Conservation (phyloP, 1,139 yeast species). For the Diutina catenulata region DNA sequence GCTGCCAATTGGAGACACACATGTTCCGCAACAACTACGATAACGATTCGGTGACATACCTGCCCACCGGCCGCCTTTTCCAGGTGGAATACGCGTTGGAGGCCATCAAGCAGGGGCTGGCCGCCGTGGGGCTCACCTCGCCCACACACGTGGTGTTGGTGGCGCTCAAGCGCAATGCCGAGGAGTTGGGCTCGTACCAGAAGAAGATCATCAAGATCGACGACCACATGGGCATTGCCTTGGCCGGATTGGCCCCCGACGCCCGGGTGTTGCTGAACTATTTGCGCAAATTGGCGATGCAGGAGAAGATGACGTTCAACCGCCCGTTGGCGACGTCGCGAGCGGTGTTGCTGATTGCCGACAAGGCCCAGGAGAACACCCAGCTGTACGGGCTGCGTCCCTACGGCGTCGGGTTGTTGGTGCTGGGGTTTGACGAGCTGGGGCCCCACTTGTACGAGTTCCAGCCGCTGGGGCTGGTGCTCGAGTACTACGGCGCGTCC, state of each 20-base stretch:
- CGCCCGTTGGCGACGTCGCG: conserved; percentile 78
- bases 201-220: conserved; percentile 87
- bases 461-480: conserved; percentile 88
- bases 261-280: conserved; percentile 87
- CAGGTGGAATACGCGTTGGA: conserved; percentile 94
- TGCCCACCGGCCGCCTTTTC: conserved; percentile 94
- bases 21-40: conserved; percentile 96
- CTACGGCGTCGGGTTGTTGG: conserved; percentile 88
- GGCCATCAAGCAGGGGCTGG: conserved; percentile 96
- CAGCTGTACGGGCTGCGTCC: conserved; percentile 96
- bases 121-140: conserved; percentile 89
- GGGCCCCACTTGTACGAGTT: conserved; percentile 94
- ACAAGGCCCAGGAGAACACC: conserved; percentile 94
- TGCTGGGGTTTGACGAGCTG: conserved; percentile 87
- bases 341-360: conserved; percentile 82
- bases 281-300: conserved; percentile 85
- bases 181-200: conserved; percentile 93
- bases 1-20: no score
- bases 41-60: conserved; percentile 93
- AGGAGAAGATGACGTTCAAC: conserved; percentile 74
- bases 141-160: conserved; percentile 81
- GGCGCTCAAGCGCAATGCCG: conserved; percentile 87
- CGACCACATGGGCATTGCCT: conserved; percentile 86
- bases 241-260: conserved; percentile 97
- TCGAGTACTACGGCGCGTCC: conserved; percentile 88